phyloP scores from a whole-genome alignment of 345 rosid species.

The Pistacia atlantica region DNA sequence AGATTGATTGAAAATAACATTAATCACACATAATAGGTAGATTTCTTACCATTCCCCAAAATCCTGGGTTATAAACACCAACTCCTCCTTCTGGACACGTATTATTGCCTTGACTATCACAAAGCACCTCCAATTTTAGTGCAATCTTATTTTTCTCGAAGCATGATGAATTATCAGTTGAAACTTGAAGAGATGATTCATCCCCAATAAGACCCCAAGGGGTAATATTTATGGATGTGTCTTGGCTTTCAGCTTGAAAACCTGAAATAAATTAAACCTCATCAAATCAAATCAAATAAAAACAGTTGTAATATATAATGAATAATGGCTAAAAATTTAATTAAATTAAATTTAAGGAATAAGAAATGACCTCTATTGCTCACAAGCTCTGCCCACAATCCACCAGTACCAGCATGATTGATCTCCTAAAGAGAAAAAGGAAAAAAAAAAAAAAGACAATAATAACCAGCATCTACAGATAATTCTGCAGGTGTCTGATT shows the following conservation, averaged over 20 bases:
- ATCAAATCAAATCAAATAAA: constrained; percentile 10
- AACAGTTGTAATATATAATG: not conserved
- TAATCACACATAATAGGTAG: too few species aligned
- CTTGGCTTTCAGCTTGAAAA: constrained; percentile 95
- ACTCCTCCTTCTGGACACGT: constrained; percentile 83
- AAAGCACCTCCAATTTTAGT: constrained; percentile 82
- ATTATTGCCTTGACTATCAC: constrained; percentile 52
- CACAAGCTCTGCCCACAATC: constrained; percentile 97
- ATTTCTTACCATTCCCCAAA: constrained; percentile 94
- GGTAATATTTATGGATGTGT: constrained; percentile 74
- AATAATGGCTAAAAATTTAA: not conserved
- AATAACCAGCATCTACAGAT: constrained; percentile 43
- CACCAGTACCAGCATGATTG: constrained; percentile 98
- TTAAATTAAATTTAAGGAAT: constrained; percentile 7
- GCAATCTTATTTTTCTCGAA: constrained; percentile 90
- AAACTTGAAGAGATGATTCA: constrained; percentile 55
- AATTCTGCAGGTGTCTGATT: constrained; percentile 43
- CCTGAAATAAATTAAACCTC: constrained; percentile 41
- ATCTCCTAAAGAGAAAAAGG: constrained; percentile 65
- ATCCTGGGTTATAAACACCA: constrained; percentile 93
- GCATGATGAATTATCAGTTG: constrained; percentile 87
- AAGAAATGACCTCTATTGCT: constrained; percentile 74
- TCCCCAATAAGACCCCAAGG: constrained; percentile 92
- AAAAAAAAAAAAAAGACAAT: not conserved
- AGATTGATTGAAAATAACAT: not conserved